Evolutionary conservation across 2,329 filamentous ascomycete species (phyloP).

Genomic region (Phialemonium atrogriseum): DNA sequence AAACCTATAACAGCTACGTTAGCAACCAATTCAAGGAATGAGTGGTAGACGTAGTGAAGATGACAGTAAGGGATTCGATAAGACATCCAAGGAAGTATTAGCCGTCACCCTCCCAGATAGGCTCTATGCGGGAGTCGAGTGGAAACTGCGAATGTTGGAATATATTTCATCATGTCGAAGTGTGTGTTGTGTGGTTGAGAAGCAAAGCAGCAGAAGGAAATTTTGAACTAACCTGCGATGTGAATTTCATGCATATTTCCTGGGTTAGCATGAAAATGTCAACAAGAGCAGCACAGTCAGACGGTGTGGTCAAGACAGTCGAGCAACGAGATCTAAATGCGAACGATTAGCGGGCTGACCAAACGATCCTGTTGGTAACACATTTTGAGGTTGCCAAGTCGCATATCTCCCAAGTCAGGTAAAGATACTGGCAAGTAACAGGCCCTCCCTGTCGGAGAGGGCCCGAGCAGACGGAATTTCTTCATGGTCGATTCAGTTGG

Average conservation of each 20-base stretch:
- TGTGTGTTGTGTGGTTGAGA: conserved; percentile 6
- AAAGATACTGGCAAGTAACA: conserved; percentile 91
- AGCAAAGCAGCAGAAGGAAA: too few relatives aligned
- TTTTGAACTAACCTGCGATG: conserved; percentile 26
- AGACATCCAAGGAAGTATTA: conserved; percentile 71
- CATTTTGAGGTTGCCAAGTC: too few relatives aligned
- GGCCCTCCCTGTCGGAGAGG: conserved; percentile 45
- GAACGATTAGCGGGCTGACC: too few relatives aligned
- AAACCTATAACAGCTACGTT: conserved; percentile 10
- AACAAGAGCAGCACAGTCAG: conserved; percentile 1
- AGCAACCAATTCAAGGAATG: conserved; percentile 6
- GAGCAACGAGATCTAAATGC: too few relatives aligned
- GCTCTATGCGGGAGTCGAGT: conserved; percentile 66
- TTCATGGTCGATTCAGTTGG: conserved; percentile 83
- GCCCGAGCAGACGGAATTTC: conserved; percentile 63
- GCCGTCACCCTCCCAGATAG: conserved; percentile 61
- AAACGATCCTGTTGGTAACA: too few relatives aligned
- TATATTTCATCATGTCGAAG: conserved; percentile 61
- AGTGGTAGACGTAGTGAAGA: conserved; percentile 1
- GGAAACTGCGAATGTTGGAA: conserved; percentile 82
- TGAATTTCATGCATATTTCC: not conserved
- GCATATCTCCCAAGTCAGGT: too few relatives aligned
- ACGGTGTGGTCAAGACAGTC: not conserved
- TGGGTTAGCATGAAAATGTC: conserved; percentile 5
- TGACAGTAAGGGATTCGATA: conserved; percentile 28